Percentiles rank a stretch among this genome's conserved stretches.
Conservation (phyloP, 202 grass and related monocot species). For the Tripidium arundinaceum region DNA sequence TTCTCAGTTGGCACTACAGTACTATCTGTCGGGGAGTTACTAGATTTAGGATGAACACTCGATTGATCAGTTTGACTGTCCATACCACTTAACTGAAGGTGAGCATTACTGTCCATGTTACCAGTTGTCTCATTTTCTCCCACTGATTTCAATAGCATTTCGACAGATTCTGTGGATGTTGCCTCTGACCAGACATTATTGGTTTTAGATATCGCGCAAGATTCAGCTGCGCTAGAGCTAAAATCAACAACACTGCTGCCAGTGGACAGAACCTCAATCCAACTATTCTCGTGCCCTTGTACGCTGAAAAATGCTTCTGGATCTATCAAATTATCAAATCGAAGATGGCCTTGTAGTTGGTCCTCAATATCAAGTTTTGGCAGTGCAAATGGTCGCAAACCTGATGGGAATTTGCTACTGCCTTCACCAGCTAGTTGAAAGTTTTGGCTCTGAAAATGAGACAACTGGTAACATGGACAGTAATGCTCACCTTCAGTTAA, state of each 20-base stretch:
- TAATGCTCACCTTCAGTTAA: constrained; percentile 40
- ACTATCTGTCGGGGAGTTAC: constrained; percentile 19
- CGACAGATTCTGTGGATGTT: constrained; percentile 80
- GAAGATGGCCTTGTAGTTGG: constrained; percentile 66
- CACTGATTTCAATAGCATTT: constrained; percentile 89
- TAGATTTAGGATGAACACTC: constrained; percentile 32
- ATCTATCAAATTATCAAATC: constrained; percentile 72
- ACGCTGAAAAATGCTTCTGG: constrained; percentile 70
- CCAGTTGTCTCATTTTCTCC: constrained; percentile 63
- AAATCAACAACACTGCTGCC: constrained; percentile 58
- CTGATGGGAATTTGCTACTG: constrained; percentile 58
- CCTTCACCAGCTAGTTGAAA: constrained; percentile 79
- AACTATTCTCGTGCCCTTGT: constrained; percentile 61
- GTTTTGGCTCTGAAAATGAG: constrained; percentile 80
- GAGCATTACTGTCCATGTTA: constrained; percentile 41
- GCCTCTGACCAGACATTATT: constrained; percentile 93
- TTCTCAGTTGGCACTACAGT: constrained; percentile 14
- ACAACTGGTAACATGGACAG: too few relatives aligned
- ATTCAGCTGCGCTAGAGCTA: constrained; percentile 53
- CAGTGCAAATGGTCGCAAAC: constrained; percentile 64
- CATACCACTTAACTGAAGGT: constrained; percentile 51
- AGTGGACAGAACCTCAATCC: constrained; percentile 85
- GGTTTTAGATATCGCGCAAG: constrained; percentile 54
- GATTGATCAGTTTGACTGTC: constrained; percentile 45
- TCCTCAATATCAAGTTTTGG: constrained; percentile 94